Evolutionary conservation across 148 eudicot genomes (phyloP), one percentile per base, ranked within the genome.

Genomic region (Linanthus parryae): DNA sequence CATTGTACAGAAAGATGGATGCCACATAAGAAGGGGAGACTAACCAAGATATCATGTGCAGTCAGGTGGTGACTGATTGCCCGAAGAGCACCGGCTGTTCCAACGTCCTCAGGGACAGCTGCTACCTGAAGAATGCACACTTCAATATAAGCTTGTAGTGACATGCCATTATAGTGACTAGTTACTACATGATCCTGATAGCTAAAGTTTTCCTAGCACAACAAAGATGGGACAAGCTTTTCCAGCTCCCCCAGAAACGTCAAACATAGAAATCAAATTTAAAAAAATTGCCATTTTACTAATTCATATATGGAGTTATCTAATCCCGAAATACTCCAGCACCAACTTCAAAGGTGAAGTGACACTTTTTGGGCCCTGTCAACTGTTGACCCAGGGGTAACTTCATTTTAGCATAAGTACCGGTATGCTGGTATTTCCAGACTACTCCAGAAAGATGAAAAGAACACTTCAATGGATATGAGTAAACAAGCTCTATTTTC

Each of bases 11-110:
- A 18, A 52, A 53, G 28, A 16, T n/a, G 2, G 45, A 57, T 31
- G 52, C 27, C 21, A 42, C 17, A 26, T 11, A 9, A 40, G 46
- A 49, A 42, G 59, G 59, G 42, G 57, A 57, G 2, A 25, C 73
- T 23, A 68, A 91, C 98, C 98, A 92, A 66, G 45, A 92, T 87
- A 57, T 92, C 96, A 43, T 69, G 71, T 33, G 96, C 96, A 72
- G 84, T 83, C 69, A 92, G 69, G 57, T 75, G 90, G 48, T 61
- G 94, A 51, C 83, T 67, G 60, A 92, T 84, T 27, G 90, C 87
- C 48, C 96, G 77, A 57, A 92, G 82, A 29, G 98, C 96, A 62
- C 80, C 96, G 64, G 98, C 98, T 53, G 94, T 83, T 54, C 98
- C 98, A 59, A 79, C 74, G 51, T 92, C 98, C 73, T 92, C 98